Evolutionary conservation across 495 filamentous ascomycete genomes (phyloP).

Genomic region (Tuber microsphaerosporum): DNA sequence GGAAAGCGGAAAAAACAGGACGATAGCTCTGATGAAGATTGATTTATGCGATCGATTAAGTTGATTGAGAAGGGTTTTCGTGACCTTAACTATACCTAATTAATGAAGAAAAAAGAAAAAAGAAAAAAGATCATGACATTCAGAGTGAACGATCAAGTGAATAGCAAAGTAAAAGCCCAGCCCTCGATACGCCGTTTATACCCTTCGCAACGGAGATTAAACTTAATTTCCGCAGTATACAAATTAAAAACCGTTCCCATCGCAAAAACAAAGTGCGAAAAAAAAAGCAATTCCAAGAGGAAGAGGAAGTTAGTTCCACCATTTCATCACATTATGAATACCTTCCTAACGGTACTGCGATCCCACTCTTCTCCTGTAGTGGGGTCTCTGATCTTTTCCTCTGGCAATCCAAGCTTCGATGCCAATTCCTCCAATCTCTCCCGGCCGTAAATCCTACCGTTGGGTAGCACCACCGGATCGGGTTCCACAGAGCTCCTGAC

Average conservation of each 20-base stretch:
- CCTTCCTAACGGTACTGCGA: conserved; percentile 64
- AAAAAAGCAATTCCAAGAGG: neutral
- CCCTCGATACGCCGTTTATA: neutral
- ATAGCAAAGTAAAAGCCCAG: neutral
- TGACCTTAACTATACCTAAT: conserved; percentile 2
- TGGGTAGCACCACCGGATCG: conserved; percentile 80
- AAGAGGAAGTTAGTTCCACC: neutral
- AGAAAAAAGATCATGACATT: conserved; percentile 3
- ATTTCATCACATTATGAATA: conserved; percentile 63
- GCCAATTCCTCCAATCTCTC: conserved; percentile 67
- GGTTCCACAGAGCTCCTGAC: conserved; percentile 83
- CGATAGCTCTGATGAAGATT: conserved; percentile 47
- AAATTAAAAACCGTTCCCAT: neutral
- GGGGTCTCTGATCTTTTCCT: conserved; percentile 71
- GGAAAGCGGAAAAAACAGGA: conserved; percentile 24
- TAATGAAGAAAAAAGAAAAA: conserved; percentile 1
- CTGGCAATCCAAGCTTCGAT: conserved; percentile 58
- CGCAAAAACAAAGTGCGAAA: neutral
- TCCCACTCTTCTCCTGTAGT: conserved; percentile 63
- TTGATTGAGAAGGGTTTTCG: conserved; percentile 9
- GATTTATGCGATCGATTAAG: conserved; percentile 39
- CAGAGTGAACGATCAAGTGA: neutral
- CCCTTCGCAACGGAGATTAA: neutral
- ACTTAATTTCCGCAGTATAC: neutral
- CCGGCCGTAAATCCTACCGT: conserved; percentile 75